A percentile compares a stretch with the other conserved stretches of the same genome.
phyloP scores from a whole-genome alignment of 768 basidiomycete species.

The Pisolithus microcarpus region DNA sequence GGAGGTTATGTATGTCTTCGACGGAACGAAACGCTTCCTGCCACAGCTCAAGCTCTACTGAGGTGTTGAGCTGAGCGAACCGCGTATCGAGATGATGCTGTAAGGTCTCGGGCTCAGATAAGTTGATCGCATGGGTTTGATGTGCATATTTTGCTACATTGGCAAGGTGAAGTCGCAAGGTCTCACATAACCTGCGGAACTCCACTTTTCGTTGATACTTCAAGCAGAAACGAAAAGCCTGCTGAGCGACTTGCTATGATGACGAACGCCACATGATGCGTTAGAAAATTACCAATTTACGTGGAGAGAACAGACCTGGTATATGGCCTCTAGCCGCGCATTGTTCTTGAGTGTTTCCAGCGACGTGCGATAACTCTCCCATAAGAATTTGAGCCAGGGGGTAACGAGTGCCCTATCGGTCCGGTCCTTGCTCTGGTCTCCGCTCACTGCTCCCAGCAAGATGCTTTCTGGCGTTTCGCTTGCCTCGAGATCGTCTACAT shows the following conservation, averaged over 20 bases:
- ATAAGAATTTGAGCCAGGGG: conserved; percentile 97
- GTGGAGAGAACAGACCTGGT: conserved; percentile 58
- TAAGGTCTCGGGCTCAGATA: conserved; percentile 87
- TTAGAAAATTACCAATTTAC: neutral
- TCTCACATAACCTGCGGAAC: conserved; percentile 94
- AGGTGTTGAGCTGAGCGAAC: conserved; percentile 93
- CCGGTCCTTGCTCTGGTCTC: conserved; percentile 87
- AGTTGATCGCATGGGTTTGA: conserved; percentile 91
- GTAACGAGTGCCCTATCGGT: conserved; percentile 93
- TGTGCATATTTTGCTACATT: conserved; percentile 95
- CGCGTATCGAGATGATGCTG: conserved; percentile 95
- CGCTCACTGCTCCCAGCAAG: conserved; percentile 80
- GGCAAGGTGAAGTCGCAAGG: conserved; percentile 86
- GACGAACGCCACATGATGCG: neutral
- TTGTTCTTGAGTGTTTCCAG: conserved; percentile 96
- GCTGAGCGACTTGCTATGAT: conserved; percentile 84
- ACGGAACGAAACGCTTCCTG: conserved; percentile 98
- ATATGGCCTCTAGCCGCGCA: conserved; percentile 83
- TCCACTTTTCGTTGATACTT: conserved; percentile 92
- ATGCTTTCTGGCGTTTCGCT: conserved; percentile 93
- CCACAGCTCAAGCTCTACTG: conserved; percentile 97
- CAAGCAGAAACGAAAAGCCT: conserved; percentile 96
- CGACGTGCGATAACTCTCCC: conserved; percentile 96
- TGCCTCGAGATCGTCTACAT: conserved; percentile 93
- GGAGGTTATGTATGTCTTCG: conserved; percentile 94